phyloP scores from a whole-genome alignment of 164 flowering plant species.

The Chimonanthus salicifolius region DNA sequence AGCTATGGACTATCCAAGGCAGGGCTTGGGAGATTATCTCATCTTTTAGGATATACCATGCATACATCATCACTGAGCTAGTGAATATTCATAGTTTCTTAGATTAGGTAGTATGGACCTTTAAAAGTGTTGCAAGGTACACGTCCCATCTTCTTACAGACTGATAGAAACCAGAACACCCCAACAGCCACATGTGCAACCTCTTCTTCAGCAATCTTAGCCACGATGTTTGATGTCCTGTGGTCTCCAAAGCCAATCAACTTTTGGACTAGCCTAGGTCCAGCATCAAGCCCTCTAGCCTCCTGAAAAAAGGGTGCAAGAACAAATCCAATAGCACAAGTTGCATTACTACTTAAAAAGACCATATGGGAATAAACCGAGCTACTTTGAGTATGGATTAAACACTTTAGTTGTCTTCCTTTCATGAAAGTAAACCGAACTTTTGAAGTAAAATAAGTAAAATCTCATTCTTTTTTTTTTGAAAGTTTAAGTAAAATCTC shows the following conservation, averaged over 20 bases:
- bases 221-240: conserved; percentile 70
- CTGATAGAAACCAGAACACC: conserved; percentile 72
- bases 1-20: too few species aligned
- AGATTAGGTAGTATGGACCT: conserved; percentile 32
- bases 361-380: not conserved
- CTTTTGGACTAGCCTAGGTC: conserved; percentile 81
- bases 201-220: conserved; percentile 88
- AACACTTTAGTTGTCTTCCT: not conserved
- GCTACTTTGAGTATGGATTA: not conserved
- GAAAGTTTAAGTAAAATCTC: not conserved
- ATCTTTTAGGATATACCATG: too few species aligned
- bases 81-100: too few species aligned
- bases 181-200: conserved; percentile 97
- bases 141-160: conserved; percentile 67
- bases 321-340: not conserved
- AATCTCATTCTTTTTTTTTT: not conserved
- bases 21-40: too few species aligned
- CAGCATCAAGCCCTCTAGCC: conserved; percentile 99
- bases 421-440: not conserved
- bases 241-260: conserved; percentile 85
- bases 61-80: too few species aligned
- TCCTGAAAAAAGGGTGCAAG: conserved; percentile 40
- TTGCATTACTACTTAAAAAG: not conserved
- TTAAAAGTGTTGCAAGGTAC: conserved; percentile 67
- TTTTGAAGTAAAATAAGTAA: too few species aligned